Evolutionary conservation across 495 filamentous ascomycete genomes (phyloP).

Genomic region (Parachaetomium inaequale): DNA sequence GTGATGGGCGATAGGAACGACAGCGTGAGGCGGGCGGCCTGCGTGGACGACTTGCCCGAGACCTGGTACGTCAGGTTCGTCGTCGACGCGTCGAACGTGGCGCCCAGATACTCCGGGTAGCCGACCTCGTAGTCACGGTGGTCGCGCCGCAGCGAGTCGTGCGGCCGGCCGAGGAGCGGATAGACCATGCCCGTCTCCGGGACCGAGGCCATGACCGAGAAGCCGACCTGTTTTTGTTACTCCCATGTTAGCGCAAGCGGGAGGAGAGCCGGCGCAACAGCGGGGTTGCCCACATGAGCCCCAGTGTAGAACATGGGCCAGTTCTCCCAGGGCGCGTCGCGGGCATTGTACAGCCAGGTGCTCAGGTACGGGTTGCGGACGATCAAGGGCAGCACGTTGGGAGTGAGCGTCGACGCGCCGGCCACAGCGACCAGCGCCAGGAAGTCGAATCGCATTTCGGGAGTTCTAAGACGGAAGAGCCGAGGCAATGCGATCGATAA

Average conservation of each 20-base stretch:
- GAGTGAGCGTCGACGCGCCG: conserved; percentile 56
- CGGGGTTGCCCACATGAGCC: conserved; percentile 44
- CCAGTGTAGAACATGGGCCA: conserved; percentile 98
- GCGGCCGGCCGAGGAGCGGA: conserved; percentile 80
- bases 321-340: conserved; percentile 78
- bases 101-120: conserved; percentile 69
- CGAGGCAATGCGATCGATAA: neutral
- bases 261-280: neutral
- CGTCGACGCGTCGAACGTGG: conserved; percentile 85
- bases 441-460: conserved; percentile 32
- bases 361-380: conserved; percentile 92
- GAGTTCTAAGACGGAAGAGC: neutral
- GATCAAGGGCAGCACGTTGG: conserved; percentile 80
- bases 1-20: conserved; percentile 94
- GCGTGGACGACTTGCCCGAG: conserved; percentile 39
- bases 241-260: neutral
- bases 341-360: conserved; percentile 76
- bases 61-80: conserved; percentile 87
- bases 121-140: conserved; percentile 57
- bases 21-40: conserved; percentile 59
- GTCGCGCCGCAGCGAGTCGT: conserved; percentile 63
- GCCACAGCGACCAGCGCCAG: conserved; percentile 39
- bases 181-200: conserved; percentile 70
- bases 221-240: conserved; percentile 58
- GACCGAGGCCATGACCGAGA: conserved; percentile 74